These are phyloP conservation scores for Deinandra increscens DNA, from an alignment of 129 eudicot species.

Conservation along the genomic window DNA sequence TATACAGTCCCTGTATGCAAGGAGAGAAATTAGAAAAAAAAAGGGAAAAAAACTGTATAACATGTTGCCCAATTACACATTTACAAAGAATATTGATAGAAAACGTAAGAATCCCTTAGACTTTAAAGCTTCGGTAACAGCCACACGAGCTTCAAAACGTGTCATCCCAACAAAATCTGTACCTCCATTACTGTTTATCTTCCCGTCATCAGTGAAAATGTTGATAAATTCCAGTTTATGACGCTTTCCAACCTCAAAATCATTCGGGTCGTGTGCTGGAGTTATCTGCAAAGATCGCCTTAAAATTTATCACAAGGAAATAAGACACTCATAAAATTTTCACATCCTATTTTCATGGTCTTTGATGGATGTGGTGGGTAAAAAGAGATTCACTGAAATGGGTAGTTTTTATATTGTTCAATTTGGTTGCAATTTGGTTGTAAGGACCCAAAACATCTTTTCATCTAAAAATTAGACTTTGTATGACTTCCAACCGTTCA, in stretches of 20 bases:
- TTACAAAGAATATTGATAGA: background rate
- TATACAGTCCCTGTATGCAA: slow-evolving; percentile 63
- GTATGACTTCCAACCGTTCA: too few relatives aligned
- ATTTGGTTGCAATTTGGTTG: too few relatives aligned
- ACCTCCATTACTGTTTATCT: slow-evolving; percentile 88
- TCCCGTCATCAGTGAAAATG: slow-evolving; percentile 93
- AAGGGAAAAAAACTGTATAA: background rate
- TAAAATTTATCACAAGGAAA: background rate
- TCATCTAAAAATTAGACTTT: too few relatives aligned
- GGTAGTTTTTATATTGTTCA: too few relatives aligned
- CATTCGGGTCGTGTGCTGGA: slow-evolving; percentile 99
- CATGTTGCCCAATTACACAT: background rate
- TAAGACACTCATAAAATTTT: background rate
- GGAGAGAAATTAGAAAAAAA: background rate
- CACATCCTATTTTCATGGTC: background rate
- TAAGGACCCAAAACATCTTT: too few relatives aligned
- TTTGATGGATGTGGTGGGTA: background rate
- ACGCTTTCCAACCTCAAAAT: slow-evolving; percentile 94
- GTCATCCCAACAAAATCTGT: slow-evolving; percentile 74
- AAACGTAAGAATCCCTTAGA: slow-evolving; percentile 50
- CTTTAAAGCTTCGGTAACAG: slow-evolving; percentile 67
- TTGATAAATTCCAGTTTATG: slow-evolving; percentile 81
- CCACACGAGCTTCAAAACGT: slow-evolving; percentile 90
- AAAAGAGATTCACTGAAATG: background rate
- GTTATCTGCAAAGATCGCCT: slow-evolving; percentile 58